A percentile compares a stretch with the other conserved stretches of the same genome.
These are phyloP conservation scores for Carex pumila DNA, from an alignment of 176 grass and related monocot species.

Conservation along the genomic window DNA sequence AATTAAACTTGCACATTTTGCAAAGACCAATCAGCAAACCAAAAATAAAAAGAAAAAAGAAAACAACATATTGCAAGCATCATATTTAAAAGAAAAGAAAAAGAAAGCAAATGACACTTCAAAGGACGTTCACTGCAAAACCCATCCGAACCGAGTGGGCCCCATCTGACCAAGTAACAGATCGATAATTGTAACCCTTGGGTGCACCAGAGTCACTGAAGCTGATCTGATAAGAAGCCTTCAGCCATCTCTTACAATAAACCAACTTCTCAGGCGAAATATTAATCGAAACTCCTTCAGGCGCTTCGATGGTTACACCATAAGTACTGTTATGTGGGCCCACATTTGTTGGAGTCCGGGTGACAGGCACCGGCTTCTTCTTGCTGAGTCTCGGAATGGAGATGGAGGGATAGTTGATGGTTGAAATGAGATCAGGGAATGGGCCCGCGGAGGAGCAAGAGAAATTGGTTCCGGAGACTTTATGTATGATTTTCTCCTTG, in stretches of 20 bases:
- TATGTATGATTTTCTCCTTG: constrained; percentile 64
- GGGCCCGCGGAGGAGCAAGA: constrained; percentile 33
- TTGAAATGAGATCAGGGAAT: constrained; percentile 56
- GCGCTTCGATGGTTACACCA: constrained; percentile 34
- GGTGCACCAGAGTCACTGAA: constrained; percentile 32
- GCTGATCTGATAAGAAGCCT: constrained; percentile 62
- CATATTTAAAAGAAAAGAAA: background rate
- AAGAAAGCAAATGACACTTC: constrained; percentile 12
- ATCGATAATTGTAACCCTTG: constrained; percentile 53
- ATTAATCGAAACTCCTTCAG: constrained; percentile 35
- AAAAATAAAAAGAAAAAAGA: background rate
- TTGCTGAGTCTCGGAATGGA: constrained; percentile 50
- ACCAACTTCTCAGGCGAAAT: constrained; percentile 58
- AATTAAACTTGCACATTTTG: background rate
- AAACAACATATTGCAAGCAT: background rate
- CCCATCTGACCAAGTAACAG: constrained; percentile 77
- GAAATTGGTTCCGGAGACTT: constrained; percentile 43
- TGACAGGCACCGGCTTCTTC: constrained; percentile 32
- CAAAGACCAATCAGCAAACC: background rate
- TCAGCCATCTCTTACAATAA: constrained; percentile 54
- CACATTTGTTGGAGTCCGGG: constrained; percentile 70
- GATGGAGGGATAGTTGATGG: constrained; percentile 92
- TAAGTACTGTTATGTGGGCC: constrained; percentile 73
- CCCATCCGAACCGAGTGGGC: constrained; percentile 64
- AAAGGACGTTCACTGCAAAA: constrained; percentile 75